A percentile compares a stretch with the other conserved stretches of the same genome.
phyloP scores from a whole-genome alignment of 129 eudicot species.

The Centaurea solstitialis region DNA sequence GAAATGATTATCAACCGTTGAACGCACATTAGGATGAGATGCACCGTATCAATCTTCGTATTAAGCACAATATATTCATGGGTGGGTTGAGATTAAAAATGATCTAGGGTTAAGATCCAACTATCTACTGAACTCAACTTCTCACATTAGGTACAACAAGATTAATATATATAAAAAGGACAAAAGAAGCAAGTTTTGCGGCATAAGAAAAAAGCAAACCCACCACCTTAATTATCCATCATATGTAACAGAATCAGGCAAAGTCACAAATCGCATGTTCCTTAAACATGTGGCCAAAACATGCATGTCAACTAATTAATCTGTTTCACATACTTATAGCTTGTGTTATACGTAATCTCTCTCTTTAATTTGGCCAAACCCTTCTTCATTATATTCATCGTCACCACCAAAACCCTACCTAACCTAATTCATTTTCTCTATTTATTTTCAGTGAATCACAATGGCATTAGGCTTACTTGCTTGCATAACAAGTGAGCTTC shows the following conservation, averaged over 20 bases:
- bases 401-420: conserved; percentile 14
- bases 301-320: conserved; percentile 29
- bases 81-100: too few relatives aligned
- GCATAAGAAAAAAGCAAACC: conserved; percentile 29
- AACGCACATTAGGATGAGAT: too few relatives aligned
- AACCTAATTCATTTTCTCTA: not conserved
- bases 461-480: not conserved
- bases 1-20: too few relatives aligned
- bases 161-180: not conserved
- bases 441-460: not conserved
- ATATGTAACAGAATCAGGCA: conserved; percentile 45
- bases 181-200: conserved; percentile 32
- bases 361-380: conserved; percentile 19
- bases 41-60: too few relatives aligned
- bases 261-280: conserved; percentile 32
- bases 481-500: not conserved
- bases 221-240: conserved; percentile 27
- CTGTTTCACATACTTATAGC: conserved; percentile 36
- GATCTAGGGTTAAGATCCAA: too few relatives aligned
- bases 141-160: not conserved
- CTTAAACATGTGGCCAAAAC: conserved; percentile 37
- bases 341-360: conserved; percentile 30
- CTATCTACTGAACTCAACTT: too few relatives aligned
- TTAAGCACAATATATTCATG: too few relatives aligned
- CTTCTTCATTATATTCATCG: not conserved